A percentile compares a stretch with the other conserved stretches of the same genome.
Evolutionary conservation across 2,329 filamentous ascomycete species (phyloP).

Genomic region (Corinectria fuckeliana): DNA sequence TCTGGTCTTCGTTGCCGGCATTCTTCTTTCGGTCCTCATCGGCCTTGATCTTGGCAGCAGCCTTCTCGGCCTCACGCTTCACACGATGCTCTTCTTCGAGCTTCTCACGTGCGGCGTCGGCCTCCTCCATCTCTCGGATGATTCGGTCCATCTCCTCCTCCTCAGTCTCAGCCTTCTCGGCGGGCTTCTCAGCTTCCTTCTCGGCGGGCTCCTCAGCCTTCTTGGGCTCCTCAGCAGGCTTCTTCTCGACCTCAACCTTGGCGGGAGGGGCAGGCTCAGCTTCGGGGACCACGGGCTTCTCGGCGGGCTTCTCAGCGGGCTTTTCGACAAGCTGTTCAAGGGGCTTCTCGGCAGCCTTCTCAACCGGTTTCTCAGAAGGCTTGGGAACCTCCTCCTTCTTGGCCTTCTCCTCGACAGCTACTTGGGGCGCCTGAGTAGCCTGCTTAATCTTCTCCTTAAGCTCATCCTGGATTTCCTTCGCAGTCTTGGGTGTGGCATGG

Average conservation of each 20-base stretch:
- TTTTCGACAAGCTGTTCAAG: too few relatives aligned
- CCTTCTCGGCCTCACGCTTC: conserved; percentile 53
- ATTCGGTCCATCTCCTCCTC: conserved; percentile 66
- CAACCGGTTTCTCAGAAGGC: conserved; percentile 8
- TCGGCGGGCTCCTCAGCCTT: conserved; percentile 34
- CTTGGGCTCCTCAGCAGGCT: conserved; percentile 12
- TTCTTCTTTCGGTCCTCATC: conserved; percentile 51
- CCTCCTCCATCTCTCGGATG: conserved; percentile 68
- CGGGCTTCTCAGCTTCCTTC: conserved; percentile 38
- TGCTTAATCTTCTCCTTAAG: conserved; percentile 80
- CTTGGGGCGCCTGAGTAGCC: conserved; percentile 52
- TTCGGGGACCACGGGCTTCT: conserved; percentile 34
- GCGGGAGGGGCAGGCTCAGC: conserved; percentile 40
- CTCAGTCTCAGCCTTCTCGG: conserved; percentile 47
- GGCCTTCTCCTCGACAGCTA: conserved; percentile 41
- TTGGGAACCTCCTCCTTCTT: conserved; percentile 39
- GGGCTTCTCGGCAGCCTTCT: conserved; percentile 17
- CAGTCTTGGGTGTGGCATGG: conserved; percentile 70
- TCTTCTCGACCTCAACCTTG: conserved; percentile 4
- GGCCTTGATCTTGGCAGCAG: conserved; percentile 57
- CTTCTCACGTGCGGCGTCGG: conserved; percentile 57
- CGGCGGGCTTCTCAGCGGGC: conserved; percentile 42
- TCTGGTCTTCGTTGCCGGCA: conserved; percentile 65
- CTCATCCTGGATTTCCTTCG: conserved; percentile 83
- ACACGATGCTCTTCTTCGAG: conserved; percentile 55